These are phyloP conservation scores for Ogataea nakhonphanomensis DNA, from an alignment of 805 yeast species.

Conservation along the genomic window DNA sequence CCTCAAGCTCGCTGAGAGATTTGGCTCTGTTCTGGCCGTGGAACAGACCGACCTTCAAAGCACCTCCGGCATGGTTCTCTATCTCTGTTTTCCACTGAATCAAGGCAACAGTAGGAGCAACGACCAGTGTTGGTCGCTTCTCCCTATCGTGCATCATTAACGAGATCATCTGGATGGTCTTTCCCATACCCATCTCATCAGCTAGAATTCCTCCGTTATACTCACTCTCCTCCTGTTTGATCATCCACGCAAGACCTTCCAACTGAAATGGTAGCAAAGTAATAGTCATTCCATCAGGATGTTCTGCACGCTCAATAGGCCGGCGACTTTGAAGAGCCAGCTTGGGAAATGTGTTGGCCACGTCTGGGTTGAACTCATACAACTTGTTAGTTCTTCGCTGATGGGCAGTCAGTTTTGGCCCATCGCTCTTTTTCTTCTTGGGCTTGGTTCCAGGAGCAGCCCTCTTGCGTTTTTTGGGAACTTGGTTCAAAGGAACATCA, in stretches of 20 bases:
- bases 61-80: slow-evolving; percentile 73
- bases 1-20: slow-evolving; percentile 50
- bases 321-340: slow-evolving; percentile 47
- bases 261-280: slow-evolving; percentile 82
- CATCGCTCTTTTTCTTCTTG: slow-evolving; percentile 23
- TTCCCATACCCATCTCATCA: slow-evolving; percentile 99
- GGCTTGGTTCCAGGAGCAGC: slow-evolving; percentile 19
- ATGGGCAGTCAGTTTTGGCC: slow-evolving; percentile 56
- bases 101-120: slow-evolving; percentile 97
- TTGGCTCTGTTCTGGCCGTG: slow-evolving; percentile 83
- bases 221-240: slow-evolving; percentile 71
- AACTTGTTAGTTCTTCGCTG: slow-evolving; percentile 66
- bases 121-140: slow-evolving; percentile 77
- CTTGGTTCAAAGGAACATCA: slow-evolving; percentile 16
- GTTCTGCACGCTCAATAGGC: slow-evolving; percentile 55
- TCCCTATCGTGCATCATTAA: slow-evolving; percentile 66
- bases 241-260: slow-evolving; percentile 91
- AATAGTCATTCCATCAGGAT: slow-evolving; percentile 76
- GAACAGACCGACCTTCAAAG: slow-evolving; percentile 63
- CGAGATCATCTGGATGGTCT: slow-evolving; percentile 94
- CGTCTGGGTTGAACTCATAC: slow-evolving; percentile 74
- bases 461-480: slow-evolving; percentile 16
- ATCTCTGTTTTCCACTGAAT: slow-evolving; percentile 98
- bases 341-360: slow-evolving; percentile 67
- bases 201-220: slow-evolving; percentile 92